Evolutionary conservation across 352 stramenopile genomes (phyloP).

Genomic region (Pythium aphanidermatum): DNA sequence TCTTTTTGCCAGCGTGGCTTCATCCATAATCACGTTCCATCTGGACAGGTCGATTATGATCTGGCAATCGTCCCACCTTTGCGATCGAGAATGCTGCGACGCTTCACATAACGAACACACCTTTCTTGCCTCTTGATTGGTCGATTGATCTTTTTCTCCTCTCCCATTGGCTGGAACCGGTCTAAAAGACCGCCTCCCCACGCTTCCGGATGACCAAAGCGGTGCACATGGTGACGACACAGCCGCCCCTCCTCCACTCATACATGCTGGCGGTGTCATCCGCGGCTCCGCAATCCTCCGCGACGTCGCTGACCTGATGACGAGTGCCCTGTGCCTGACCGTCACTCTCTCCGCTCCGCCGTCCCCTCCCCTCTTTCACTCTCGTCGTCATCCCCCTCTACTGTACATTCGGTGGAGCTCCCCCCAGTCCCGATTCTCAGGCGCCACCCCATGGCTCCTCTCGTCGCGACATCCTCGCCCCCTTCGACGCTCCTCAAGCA

Average conservation of each 20-base stretch:
- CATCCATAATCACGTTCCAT: too few species aligned
- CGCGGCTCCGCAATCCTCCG: neutral
- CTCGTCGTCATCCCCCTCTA: neutral
- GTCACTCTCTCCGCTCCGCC: neutral
- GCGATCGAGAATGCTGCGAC: neutral
- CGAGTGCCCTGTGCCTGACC: slow-evolving; percentile 8
- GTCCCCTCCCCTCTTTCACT: neutral
- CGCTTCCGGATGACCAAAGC: slow-evolving; percentile 13
- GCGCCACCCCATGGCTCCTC: neutral
- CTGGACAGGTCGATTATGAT: neutral
- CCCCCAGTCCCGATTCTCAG: neutral
- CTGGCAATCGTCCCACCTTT: neutral
- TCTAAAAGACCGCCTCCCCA: neutral
- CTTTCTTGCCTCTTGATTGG: slow-evolving; percentile 8
- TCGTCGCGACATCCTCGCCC: neutral
- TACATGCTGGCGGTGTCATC: slow-evolving; percentile 1
- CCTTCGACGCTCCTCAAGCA: neutral
- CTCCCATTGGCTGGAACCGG: slow-evolving; percentile 7
- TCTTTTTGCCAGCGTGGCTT: too few species aligned
- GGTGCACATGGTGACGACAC: slow-evolving; percentile 25
- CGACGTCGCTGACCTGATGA: slow-evolving; percentile 11
- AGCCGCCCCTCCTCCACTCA: slow-evolving; percentile 13
- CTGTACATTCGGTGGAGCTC: too few species aligned
- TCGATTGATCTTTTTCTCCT: neutral
- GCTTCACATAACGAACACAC: slow-evolving; percentile 3